Percentiles rank a stretch among this genome's conserved stretches.
Conservation (phyloP, 2,329 filamentous ascomycete genomes). For the Colletotrichum abscissum region DNA sequence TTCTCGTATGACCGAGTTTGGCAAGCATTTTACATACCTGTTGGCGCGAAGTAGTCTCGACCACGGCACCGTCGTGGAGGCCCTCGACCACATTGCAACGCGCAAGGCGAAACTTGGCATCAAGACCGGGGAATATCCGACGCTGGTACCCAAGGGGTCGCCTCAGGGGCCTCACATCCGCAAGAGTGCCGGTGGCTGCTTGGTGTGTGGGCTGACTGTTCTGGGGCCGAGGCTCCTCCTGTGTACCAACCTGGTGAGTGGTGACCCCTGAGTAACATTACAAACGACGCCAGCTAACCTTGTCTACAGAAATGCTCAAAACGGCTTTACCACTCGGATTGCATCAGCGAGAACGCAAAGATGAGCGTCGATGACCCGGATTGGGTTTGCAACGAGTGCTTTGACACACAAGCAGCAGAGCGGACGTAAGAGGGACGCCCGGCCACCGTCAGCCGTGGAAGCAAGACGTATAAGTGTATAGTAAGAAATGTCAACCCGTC, state of each 20-base stretch:
- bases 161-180: conserved; percentile 49
- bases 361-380: conserved; percentile 48
- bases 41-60: conserved; percentile 60
- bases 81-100: conserved; percentile 55
- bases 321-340: conserved; percentile 62
- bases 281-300: conserved; percentile 23
- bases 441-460: background rate
- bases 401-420: background rate
- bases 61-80: conserved; percentile 55
- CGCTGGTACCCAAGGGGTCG: conserved; percentile 40
- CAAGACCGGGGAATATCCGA: conserved; percentile 4
- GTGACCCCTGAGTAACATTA: background rate
- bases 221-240: conserved; percentile 59
- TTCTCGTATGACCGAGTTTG: conserved; percentile 63
- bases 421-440: conserved; percentile 5
- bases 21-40: conserved; percentile 64
- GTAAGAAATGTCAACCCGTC: background rate
- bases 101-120: conserved; percentile 47
- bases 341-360: conserved; percentile 46
- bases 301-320: conserved; percentile 51
- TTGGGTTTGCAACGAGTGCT: conserved; percentile 34
- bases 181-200: conserved; percentile 58
- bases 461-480: background rate
- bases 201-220: conserved; percentile 59
- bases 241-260: conserved; percentile 62